Evolutionary conservation across 2,329 filamentous ascomycete genomes (phyloP), one percentile per base, ranked within the genome.

Genomic region (Aspergillus ruber): DNA sequence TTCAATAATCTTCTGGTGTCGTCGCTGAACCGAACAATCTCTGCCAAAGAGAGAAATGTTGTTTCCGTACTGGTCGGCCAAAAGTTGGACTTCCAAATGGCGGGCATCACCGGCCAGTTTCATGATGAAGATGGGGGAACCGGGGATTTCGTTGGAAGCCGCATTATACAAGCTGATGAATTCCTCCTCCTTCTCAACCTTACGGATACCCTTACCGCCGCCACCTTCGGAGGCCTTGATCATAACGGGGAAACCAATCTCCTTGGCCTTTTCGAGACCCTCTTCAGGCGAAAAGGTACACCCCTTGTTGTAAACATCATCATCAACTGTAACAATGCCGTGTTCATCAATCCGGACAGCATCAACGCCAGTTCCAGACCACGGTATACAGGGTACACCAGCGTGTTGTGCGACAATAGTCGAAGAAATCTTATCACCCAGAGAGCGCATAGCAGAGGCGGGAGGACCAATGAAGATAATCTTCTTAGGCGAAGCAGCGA

Each of bases 61-160:
- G 82, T 98, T 96, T 66, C 94, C 93, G 70, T 98, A 98, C 79
- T 98, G 90, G 76, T 98, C 94, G 56, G 93, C 94, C 46, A 98
- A 79, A 56, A 98, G 78, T 75, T 98, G 93, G 49, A 98, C 94
- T 73, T 98, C 93, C 74, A 98, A 77, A 80, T 98, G 93, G 59
- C 93, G 81, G 36, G 93, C 93, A 67, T 95, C 95, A 59, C 91
- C 93, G 43, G 93, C 93, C 54, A 98, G 78, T 82, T 98, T 96
- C 93, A 98, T 98, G 75, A 98, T 95, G 80, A 98, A 98, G 73
- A 98, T 98, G 58, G 94, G 93, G 25, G 93, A 98, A 42, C 94
- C 94, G 9, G 93, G 94, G 58, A 98, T 97, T 72, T 98, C 94
- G 70, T 86, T 95, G 4, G 93, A 90, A 18, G 94, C 93, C 41